Percentiles rank a stretch among this genome's conserved stretches.
Evolutionary conservation across 2,329 filamentous ascomycete genomes (phyloP).

Genomic region (Emericellopsis cladophorae): DNA sequence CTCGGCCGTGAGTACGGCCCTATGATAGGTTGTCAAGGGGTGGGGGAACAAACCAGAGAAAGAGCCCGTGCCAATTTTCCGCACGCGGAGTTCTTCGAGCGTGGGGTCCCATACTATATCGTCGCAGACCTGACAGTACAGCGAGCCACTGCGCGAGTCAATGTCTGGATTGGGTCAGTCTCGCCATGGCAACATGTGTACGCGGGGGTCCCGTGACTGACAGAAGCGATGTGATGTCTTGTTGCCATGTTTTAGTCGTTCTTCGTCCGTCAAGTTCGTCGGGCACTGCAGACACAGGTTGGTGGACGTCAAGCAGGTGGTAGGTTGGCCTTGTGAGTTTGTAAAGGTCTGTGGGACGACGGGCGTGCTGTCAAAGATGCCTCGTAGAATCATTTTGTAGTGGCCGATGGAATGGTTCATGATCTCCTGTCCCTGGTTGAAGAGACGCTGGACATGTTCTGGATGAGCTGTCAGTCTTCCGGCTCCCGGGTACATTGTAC

Average conservation of each 20-base stretch:
- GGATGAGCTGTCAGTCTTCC: slow-evolving; percentile 14
- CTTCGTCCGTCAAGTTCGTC: slow-evolving; percentile 52
- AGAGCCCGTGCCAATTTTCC: slow-evolving; percentile 55
- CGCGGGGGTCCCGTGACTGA: slow-evolving; percentile 23
- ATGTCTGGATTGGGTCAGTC: slow-evolving; percentile 42
- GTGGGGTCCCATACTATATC: slow-evolving; percentile 77
- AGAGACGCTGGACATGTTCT: slow-evolving; percentile 63
- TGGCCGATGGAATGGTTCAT: slow-evolving; percentile 57
- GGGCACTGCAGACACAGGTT: slow-evolving; percentile 66
- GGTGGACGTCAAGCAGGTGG: slow-evolving; percentile 53
- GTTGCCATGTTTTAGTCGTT: slow-evolving; percentile 52
- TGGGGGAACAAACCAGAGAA: slow-evolving; percentile 37
- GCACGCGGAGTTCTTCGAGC: slow-evolving; percentile 60
- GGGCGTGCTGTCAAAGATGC: slow-evolving; percentile 55
- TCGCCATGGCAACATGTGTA: not conserved
- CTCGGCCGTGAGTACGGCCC: slow-evolving; percentile 1
- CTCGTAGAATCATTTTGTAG: slow-evolving; percentile 59
- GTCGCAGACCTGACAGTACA: slow-evolving; percentile 73
- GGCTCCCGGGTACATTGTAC: slow-evolving; percentile 2
- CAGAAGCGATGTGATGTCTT: slow-evolving; percentile 64
- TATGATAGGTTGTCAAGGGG: no score
- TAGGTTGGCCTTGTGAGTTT: slow-evolving; percentile 37
- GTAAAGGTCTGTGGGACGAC: slow-evolving; percentile 55
- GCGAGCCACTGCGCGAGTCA: slow-evolving; percentile 60
- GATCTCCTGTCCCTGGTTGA: slow-evolving; percentile 47